Evolutionary conservation across 768 basidiomycete genomes (phyloP), one percentile per base, ranked within the genome.

Genomic region (Xerocomus spinulosus): DNA sequence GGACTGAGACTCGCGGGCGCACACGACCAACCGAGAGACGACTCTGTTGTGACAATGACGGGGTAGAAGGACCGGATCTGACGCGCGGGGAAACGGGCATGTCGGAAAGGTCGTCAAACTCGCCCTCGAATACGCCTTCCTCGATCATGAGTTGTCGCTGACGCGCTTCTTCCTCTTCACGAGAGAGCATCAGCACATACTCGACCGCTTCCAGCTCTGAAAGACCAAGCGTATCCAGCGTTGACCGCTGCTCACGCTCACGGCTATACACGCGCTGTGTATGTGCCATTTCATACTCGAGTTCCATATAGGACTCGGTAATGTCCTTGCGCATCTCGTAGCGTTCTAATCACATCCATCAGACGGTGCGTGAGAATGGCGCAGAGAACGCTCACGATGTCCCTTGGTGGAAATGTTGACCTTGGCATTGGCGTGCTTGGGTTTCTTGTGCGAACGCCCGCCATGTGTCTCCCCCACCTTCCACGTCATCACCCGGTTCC

Each of bases 131-230:
- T 3, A 81, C 73, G 3, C 78, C 82, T 44, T 82, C 78, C 17
- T 80, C 78, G 6, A 61, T n/a, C 4, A 49, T 28, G 29, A n/a
- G 20, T 33, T 32, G 21, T 47, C 50, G 43, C 49, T 48, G 49
- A 45, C 55, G 44, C 30, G 48, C 46, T 46, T 44, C 64, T 33
- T 78, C 81, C 61, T 91, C 87, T 38, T 92, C 90, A 9, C 85
- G 80, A 52, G 87, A 91, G 53, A 92, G 75, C 87, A 92, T 92
- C 38, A 92, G 62, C 0, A 82, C 75, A 55, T 92, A 92, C 57
- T 89, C 85, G 23, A 92, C 68, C 1, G 84, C 87, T 57, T 89
- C 89, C 2, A 66, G 65, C 56, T 92, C 89, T 48, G 74, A 81
- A 33, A 92, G 67, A 3, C 90, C 89, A 4, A 92, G 74, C n/a